Conservation (phyloP, 768 basidiomycete genomes). For the Hericium rajendrae region DNA sequence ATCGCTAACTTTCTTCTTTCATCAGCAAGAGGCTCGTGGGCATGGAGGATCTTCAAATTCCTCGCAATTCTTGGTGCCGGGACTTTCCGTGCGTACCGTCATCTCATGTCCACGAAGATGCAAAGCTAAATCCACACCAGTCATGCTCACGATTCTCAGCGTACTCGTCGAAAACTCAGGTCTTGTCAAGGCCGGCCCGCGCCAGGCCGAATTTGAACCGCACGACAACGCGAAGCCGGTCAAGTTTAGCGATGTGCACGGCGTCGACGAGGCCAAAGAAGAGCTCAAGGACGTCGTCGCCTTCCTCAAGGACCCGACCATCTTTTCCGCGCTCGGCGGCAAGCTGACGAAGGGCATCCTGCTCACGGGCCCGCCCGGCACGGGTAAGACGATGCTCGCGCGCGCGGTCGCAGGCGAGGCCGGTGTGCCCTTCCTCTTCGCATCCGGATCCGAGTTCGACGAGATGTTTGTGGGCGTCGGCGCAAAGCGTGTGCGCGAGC, state of each 20-base stretch:
- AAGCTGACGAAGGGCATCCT: slow-evolving; percentile 91
- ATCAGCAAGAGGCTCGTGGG: slow-evolving; percentile 56
- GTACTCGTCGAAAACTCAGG: slow-evolving; percentile 91
- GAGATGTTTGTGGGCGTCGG: slow-evolving; percentile 97
- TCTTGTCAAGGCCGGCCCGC: slow-evolving; percentile 79
- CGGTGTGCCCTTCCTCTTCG: slow-evolving; percentile 95
- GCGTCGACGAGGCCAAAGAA: slow-evolving; percentile 94
- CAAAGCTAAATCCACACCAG: slow-evolving; percentile 23
- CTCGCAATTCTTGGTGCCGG: slow-evolving; percentile 48
- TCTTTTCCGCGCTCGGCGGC: slow-evolving; percentile 86
- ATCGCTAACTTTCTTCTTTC: slow-evolving; percentile 2
- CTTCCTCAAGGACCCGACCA: slow-evolving; percentile 88
- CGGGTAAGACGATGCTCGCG: slow-evolving; percentile 98
- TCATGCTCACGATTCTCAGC: slow-evolving; percentile 77
- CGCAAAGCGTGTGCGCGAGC: slow-evolving; percentile 89
- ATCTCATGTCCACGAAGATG: no score
- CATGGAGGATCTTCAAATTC: slow-evolving; percentile 37
- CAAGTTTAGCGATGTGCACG: slow-evolving; percentile 93
- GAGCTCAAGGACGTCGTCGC: slow-evolving; percentile 92
- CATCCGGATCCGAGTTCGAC: slow-evolving; percentile 94
- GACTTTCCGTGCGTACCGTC: slow-evolving; percentile 49
- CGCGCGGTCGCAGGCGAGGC: slow-evolving; percentile 97
- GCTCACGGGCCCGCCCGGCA: slow-evolving; percentile 85
- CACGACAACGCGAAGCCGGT: slow-evolving; percentile 62
- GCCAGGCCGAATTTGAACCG: slow-evolving; percentile 77